phyloP scores from a whole-genome alignment of 2,329 filamentous ascomycete genomes.

The Aspergillus luchuensis region DNA sequence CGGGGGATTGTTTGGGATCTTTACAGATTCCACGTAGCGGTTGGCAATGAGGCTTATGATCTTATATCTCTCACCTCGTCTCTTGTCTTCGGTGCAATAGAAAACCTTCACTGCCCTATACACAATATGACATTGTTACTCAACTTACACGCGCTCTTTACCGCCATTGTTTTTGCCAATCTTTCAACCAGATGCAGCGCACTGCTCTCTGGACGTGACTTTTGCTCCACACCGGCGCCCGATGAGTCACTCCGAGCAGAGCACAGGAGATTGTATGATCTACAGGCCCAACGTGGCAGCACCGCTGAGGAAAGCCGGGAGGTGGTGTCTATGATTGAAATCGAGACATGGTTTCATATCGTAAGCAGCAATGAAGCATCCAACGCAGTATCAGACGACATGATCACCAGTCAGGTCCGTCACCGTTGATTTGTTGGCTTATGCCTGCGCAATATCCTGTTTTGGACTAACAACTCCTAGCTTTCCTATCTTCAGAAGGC shows the following conservation, averaged over 20 bases:
- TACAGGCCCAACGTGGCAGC: slow-evolving; percentile 17
- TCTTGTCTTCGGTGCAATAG: background rate
- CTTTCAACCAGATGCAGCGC: slow-evolving; percentile 24
- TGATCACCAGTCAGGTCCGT: slow-evolving; percentile 41
- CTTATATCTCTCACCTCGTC: slow-evolving; percentile 2
- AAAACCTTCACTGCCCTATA: background rate
- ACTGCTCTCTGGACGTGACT: slow-evolving; percentile 21
- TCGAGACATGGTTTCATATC: slow-evolving; percentile 49
- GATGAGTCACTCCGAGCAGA: slow-evolving; percentile 28
- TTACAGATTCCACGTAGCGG: slow-evolving; percentile 18
- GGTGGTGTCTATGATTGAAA: slow-evolving; percentile 31
- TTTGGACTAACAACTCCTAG: slow-evolving; percentile 11
- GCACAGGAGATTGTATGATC: slow-evolving; percentile 27
- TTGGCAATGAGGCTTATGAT: slow-evolving; percentile 6
- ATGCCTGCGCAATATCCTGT: background rate
- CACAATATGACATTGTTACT: slow-evolving; percentile 30
- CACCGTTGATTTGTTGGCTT: background rate
- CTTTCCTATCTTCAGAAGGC: slow-evolving; percentile 47
- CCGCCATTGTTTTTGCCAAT: slow-evolving; percentile 20
- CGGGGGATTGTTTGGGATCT: background rate
- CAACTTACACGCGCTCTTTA: slow-evolving; percentile 19
- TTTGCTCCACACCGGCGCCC: slow-evolving; percentile 37
- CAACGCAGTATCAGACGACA: slow-evolving; percentile 33
- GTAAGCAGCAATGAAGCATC: slow-evolving; percentile 36
- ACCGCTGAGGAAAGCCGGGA: slow-evolving; percentile 23